Evolutionary conservation across 805 yeast species (phyloP).

Genomic region (Candida multigemmis): DNA sequence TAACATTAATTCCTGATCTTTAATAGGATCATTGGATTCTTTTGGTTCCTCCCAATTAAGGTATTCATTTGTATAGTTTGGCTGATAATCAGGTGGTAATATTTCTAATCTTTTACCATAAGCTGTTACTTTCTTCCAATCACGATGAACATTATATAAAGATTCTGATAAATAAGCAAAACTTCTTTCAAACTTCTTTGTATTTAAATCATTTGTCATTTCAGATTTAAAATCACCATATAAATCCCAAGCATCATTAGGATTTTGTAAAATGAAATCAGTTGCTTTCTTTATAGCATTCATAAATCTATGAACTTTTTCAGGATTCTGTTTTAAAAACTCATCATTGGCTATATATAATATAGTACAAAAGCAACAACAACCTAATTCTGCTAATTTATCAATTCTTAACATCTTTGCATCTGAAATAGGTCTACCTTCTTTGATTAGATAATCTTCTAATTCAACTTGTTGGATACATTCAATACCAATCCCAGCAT

Average conservation of each 20-base stretch:
- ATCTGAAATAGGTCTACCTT: constrained; percentile 35
- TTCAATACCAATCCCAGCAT: constrained; percentile 52
- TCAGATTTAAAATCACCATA: constrained; percentile 40
- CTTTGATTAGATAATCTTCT: constrained; percentile 36
- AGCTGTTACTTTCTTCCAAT: constrained; percentile 47
- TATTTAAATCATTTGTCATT: constrained; percentile 30
- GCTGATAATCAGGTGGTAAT: constrained; percentile 37
- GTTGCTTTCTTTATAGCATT: constrained; percentile 43
- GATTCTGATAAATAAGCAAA: constrained; percentile 47
- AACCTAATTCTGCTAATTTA: constrained; percentile 45
- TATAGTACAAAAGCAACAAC: constrained; percentile 52
- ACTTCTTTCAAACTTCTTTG: constrained; percentile 42
- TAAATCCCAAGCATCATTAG: constrained; percentile 37
- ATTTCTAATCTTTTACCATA: constrained; percentile 47
- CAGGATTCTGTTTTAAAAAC: constrained; percentile 38
- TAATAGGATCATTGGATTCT: constrained; percentile 34
- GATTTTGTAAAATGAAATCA: constrained; percentile 34
- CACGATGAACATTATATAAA: constrained; percentile 44
- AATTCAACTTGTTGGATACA: constrained; percentile 52
- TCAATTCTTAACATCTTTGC: constrained; percentile 52
- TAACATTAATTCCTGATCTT: constrained; percentile 40
- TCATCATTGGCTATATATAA: constrained; percentile 45
- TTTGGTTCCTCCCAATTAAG: constrained; percentile 41
- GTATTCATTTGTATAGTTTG: constrained; percentile 45
- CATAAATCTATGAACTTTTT: constrained; percentile 35